Percentiles rank a stretch among this genome's conserved stretches.
These are phyloP conservation scores for Paramecium tetraurelia DNA, from an alignment of 73 alveolate genomes.

Conservation along the genomic window DNA sequence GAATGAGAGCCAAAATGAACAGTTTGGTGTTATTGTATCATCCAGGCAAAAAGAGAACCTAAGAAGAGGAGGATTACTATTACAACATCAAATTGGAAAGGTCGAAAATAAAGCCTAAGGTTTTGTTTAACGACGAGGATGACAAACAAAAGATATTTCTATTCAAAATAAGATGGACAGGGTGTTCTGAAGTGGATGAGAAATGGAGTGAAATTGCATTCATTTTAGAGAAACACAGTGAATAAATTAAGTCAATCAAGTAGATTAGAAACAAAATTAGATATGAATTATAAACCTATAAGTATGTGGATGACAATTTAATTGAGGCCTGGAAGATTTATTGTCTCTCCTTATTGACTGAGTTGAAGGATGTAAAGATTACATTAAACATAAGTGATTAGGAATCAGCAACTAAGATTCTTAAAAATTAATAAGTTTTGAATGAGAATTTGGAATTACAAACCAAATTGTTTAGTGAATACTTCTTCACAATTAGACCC, in stretches of 20 bases:
- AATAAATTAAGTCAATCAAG: background rate
- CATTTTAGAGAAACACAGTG: background rate
- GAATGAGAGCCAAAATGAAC: slow-evolving; percentile 24
- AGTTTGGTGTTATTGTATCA: slow-evolving; percentile 1
- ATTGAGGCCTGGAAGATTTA: background rate
- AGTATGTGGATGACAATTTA: background rate
- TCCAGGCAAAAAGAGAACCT: background rate
- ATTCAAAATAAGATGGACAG: background rate
- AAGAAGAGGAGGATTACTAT: background rate
- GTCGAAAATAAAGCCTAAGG: background rate
- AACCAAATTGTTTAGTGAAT: background rate
- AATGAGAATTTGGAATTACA: background rate
- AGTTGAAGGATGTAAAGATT: background rate
- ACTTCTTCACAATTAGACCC: background rate
- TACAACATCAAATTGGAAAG: background rate
- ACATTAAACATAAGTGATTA: background rate
- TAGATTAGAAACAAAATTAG: background rate
- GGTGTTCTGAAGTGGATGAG: background rate
- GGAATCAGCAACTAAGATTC: background rate
- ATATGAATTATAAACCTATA: background rate
- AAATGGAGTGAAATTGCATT: background rate
- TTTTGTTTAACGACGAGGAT: background rate
- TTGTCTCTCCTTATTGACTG: background rate
- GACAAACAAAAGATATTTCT: background rate
- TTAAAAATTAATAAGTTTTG: background rate